These are phyloP conservation scores for Linum usitatissimum DNA, from an alignment of 345 rosid genomes.

Conservation along the genomic window DNA sequence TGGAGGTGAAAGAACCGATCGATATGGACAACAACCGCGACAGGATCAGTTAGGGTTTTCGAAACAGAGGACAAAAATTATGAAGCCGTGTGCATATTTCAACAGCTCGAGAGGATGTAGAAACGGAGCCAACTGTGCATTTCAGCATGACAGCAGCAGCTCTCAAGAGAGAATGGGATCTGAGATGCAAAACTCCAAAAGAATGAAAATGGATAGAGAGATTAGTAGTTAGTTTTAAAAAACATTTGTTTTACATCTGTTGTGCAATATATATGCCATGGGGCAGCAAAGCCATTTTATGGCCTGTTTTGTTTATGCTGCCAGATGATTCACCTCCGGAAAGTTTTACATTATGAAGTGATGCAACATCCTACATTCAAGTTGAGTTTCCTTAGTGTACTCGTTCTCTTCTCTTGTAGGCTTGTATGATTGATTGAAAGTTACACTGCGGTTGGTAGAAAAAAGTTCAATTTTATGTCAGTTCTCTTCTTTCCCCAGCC, in stretches of 20 bases:
- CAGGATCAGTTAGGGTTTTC: slow-evolving; percentile 41
- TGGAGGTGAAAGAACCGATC: slow-evolving; percentile 86
- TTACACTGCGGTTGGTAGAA: too few species aligned
- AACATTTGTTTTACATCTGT: too few species aligned
- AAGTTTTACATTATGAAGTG: too few species aligned
- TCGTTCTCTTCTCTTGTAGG: too few species aligned
- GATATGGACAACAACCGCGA: slow-evolving; percentile 32
- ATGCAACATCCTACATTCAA: too few species aligned
- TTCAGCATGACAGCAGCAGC: slow-evolving; percentile 60
- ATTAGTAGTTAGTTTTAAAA: slow-evolving; percentile 42
- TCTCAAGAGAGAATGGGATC: slow-evolving; percentile 32
- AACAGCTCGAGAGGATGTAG: slow-evolving; percentile 88
- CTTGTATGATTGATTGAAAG: too few species aligned
- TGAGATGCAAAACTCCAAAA: slow-evolving; percentile 55
- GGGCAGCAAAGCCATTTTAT: too few species aligned
- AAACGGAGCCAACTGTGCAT: slow-evolving; percentile 71
- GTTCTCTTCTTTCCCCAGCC: slow-evolving; percentile 31
- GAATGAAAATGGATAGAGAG: slow-evolving; percentile 88
- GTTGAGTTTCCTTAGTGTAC: too few species aligned
- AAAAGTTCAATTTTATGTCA: neutral
- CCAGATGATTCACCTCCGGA: too few species aligned
- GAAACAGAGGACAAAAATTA: slow-evolving; percentile 57
- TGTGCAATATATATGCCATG: too few species aligned
- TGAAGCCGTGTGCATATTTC: slow-evolving; percentile 87
- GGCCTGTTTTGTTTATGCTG: too few species aligned